Evolutionary conservation across 345 rosid species (phyloP).

Genomic region (Linum usitatissimum): DNA sequence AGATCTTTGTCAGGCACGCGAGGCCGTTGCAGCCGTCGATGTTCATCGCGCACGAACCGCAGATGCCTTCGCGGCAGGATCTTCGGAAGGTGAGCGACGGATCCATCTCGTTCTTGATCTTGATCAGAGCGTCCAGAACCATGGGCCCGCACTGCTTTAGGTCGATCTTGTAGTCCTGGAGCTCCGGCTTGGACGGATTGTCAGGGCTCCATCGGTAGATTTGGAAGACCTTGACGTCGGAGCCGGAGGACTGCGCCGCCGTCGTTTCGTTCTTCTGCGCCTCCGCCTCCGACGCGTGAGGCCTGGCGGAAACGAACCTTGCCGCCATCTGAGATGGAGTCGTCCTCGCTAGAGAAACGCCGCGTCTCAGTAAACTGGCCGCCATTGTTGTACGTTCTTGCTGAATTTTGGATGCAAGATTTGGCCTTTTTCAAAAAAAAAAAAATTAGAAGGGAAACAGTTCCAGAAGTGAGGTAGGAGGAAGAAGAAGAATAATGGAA

Average conservation of each 20-base stretch:
- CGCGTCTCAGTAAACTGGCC: conserved; percentile 11
- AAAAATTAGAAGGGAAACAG: background rate
- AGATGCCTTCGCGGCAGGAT: conserved; percentile 93
- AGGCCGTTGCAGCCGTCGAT: conserved; percentile 92
- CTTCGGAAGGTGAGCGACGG: conserved; percentile 88
- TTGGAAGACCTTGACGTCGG: conserved; percentile 57
- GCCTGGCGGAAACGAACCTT: conserved; percentile 29
- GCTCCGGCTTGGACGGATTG: conserved; percentile 58
- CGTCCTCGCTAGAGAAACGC: conserved; percentile 7
- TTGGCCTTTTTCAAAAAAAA: background rate
- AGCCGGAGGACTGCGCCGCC: background rate
- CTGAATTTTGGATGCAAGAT: background rate
- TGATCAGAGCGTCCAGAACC: conserved; percentile 90
- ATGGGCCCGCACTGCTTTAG: conserved; percentile 89
- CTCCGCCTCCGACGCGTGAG: conserved; percentile 40
- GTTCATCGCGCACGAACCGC: conserved; percentile 96
- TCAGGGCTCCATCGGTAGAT: conserved; percentile 95
- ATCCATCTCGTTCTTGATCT: conserved; percentile 95
- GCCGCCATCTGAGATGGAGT: conserved; percentile 9
- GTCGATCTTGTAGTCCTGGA: conserved; percentile 59
- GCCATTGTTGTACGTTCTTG: conserved; percentile 9
- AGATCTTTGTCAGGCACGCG: conserved; percentile 81
- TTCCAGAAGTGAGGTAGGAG: no score
- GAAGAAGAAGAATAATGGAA: background rate
- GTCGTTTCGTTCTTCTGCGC: conserved; percentile 8